Evolutionary conservation across 139 green algal species (phyloP), one percentile per base, ranked within the genome.

Genomic region (Pseudopediastrum boryanum): DNA sequence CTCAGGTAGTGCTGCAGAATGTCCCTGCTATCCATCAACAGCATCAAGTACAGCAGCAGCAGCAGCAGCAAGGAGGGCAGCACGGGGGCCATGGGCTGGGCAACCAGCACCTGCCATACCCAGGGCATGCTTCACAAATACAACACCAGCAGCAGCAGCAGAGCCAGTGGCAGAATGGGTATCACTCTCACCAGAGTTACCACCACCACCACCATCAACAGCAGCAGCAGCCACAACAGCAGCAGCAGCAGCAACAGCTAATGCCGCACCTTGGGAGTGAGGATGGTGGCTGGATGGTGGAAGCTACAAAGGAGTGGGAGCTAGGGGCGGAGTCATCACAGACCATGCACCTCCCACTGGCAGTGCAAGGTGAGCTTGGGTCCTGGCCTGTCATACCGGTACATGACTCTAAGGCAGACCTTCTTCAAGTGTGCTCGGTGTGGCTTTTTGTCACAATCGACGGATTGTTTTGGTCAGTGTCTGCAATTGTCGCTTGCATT

Each of bases 91-190:
- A 27, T 10, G 16, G 19, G 13, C 13, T 10, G 58, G 58, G 19
- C 19, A 66, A 27, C 5, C 10, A 7, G 61, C 61, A 70, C 61
- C 5, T 27, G 54, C 54, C 31, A 6, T 27, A 8, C n/a, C 54
- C 31, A 6, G n/a, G 5, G 54, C 54, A 64, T 6, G 54, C 7
- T 8, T 6, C 7, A 27, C 54, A 64, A 27, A 25, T 7, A 58
- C 74, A 80, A 36, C 59, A 73, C 43, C 43, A 65, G 59, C 50
- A 71, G 43, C 74, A 80, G 59, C 59, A 71, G 64, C 64, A 52
- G 33, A 38, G 13, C 10, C 35, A 71, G 35, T 4, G 7, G 4
- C 33, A 7, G 33, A 38, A 29, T 3, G 9, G 4, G 35, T 21
- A n/a, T 4, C 4, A 21, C n/a, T 41, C 41, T 12, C 59, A 41